A percentile compares a stretch with the other conserved stretches of the same genome.
Evolutionary conservation across 495 filamentous ascomycete species (phyloP).

Genomic region (Echria macrotheca): DNA sequence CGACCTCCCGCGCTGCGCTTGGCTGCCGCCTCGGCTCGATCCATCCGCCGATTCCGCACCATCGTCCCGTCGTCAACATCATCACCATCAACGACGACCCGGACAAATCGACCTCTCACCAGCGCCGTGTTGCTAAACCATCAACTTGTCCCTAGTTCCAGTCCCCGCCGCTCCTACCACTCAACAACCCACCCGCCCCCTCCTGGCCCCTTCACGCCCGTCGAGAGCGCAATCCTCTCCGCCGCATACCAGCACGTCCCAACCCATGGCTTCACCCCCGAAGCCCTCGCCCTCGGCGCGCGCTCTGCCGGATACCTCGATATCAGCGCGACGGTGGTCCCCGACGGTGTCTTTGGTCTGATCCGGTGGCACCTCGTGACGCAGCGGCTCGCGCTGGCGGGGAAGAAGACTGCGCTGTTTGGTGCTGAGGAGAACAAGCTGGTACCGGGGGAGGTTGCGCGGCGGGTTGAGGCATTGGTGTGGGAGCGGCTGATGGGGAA

Average conservation of each 20-base stretch:
- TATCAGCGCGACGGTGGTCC: slow-evolving; percentile 75
- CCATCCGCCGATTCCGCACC: too few species aligned
- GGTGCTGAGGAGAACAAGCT: slow-evolving; percentile 20
- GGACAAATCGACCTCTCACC: too few species aligned
- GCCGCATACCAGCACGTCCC: slow-evolving; percentile 77
- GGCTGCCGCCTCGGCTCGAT: too few species aligned
- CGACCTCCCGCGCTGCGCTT: too few species aligned
- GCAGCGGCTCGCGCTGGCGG: slow-evolving; percentile 45
- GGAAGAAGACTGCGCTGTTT: slow-evolving; percentile 16
- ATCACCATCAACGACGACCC: too few species aligned
- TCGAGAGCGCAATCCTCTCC: slow-evolving; percentile 73
- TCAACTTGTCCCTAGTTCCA: too few species aligned
- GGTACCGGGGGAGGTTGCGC: slow-evolving; percentile 38
- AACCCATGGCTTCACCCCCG: slow-evolving; percentile 68
- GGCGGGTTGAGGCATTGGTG: slow-evolving; percentile 58
- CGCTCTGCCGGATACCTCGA: slow-evolving; percentile 81
- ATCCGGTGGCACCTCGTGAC: slow-evolving; percentile 75
- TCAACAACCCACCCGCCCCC: slow-evolving; percentile 12
- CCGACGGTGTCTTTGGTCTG: slow-evolving; percentile 72
- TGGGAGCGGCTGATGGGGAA: slow-evolving; percentile 73
- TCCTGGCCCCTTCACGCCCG: slow-evolving; percentile 53
- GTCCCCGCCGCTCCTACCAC: too few species aligned
- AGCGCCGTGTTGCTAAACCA: too few species aligned
- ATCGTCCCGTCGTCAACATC: too few species aligned
- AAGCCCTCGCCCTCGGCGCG: slow-evolving; percentile 68